A percentile compares a stretch with the other conserved stretches of the same genome.
These are phyloP conservation scores for Nadsonia commutata DNA, from an alignment of 1,139 yeast genomes.

Conservation along the genomic window DNA sequence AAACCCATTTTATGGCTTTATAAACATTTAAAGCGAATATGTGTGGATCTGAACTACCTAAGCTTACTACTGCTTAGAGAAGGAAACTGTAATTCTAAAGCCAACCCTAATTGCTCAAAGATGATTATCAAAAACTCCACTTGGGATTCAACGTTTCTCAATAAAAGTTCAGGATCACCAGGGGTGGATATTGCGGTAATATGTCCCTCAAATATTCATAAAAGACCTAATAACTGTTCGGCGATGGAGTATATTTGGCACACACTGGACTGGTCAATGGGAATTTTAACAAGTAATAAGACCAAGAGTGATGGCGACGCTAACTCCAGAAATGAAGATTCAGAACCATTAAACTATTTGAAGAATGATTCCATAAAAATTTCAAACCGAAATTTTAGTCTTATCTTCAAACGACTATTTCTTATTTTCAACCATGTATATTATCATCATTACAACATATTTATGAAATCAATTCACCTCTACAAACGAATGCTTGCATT, in stretches of 20 bases:
- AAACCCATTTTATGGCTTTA: conserved; percentile 5
- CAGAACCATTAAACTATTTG: conserved; percentile 1
- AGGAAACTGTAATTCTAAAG: conserved; percentile 2
- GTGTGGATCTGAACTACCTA: conserved; percentile 5
- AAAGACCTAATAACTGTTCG: conserved; percentile 3
- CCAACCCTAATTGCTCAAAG: background rate
- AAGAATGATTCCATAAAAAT: background rate
- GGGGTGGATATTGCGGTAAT: conserved; percentile 1
- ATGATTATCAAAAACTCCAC: background rate
- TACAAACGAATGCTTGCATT: conserved; percentile 6
- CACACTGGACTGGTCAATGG: conserved; percentile 6
- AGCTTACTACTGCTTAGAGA: conserved; percentile 4
- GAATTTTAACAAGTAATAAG: background rate
- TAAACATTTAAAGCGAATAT: conserved; percentile 6
- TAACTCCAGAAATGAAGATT: background rate
- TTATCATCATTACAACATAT: conserved; percentile 6
- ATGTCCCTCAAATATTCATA: conserved; percentile 1
- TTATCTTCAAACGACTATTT: conserved; percentile 6
- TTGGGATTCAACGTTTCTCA: background rate
- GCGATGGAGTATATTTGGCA: conserved; percentile 7
- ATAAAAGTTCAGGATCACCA: background rate
- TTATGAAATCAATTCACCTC: conserved; percentile 4
- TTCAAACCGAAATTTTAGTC: conserved; percentile 3
- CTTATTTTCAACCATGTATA: conserved; percentile 9
- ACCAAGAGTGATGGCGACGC: background rate